Percentiles rank a stretch among this genome's conserved stretches.
Conservation (phyloP, 768 basidiomycete species). For the Lactarius sanguifluus region DNA sequence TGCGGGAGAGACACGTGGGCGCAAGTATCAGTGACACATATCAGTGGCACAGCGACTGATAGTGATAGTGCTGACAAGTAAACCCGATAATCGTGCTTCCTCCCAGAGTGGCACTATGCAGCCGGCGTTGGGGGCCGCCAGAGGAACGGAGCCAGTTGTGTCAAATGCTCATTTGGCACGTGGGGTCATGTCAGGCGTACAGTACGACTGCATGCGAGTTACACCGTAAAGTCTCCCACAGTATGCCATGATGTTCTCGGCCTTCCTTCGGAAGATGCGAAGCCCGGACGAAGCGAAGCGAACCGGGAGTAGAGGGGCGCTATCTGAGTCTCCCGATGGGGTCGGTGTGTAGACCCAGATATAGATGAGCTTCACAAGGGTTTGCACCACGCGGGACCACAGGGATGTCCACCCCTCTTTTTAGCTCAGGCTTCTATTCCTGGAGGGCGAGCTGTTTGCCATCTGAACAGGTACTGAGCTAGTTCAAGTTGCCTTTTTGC, state of each 20-base stretch:
- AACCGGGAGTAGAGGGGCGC: neutral
- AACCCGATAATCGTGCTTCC: neutral
- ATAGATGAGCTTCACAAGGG: neutral
- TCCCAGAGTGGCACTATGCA: neutral
- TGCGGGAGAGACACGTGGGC: neutral
- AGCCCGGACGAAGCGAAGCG: neutral
- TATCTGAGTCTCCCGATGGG: neutral
- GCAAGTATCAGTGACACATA: neutral
- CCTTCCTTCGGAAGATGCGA: neutral
- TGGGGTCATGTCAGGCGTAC: neutral
- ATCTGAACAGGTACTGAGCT: neutral
- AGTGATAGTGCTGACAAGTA: neutral
- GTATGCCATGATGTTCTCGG: neutral
- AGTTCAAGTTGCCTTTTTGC: neutral
- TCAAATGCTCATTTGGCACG: neutral
- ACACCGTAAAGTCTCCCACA: neutral
- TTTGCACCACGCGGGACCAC: neutral
- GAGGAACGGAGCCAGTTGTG: neutral
- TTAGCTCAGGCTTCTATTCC: neutral
- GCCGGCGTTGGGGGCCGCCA: neutral
- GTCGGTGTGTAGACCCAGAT: neutral
- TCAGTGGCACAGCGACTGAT: neutral
- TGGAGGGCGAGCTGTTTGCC: neutral
- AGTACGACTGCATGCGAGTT: neutral
- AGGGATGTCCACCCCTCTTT: neutral